These are phyloP conservation scores for Alternaria brassicae DNA, from an alignment of 2,329 filamentous ascomycete genomes.

Conservation along the genomic window DNA sequence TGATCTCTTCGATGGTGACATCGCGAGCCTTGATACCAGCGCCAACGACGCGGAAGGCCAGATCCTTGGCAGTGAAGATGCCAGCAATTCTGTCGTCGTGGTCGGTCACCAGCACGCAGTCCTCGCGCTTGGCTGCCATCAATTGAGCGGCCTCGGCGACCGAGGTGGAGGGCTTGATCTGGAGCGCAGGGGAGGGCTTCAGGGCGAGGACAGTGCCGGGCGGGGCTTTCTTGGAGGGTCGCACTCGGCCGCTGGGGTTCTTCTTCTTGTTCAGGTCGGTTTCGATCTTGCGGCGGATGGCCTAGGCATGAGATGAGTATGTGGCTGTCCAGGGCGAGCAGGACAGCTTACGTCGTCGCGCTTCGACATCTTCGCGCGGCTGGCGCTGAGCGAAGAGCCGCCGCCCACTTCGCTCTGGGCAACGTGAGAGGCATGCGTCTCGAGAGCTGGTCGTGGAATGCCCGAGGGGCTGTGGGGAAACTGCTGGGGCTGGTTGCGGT, in stretches of 20 bases:
- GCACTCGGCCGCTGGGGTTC: conserved; percentile 76
- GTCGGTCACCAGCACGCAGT: conserved; percentile 96
- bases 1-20: conserved; percentile 96
- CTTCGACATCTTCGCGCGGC: conserved; percentile 94
- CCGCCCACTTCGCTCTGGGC: conserved; percentile 64
- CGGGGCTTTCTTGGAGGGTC: conserved; percentile 89
- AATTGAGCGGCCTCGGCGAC: conserved; percentile 96
- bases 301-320: conserved; percentile 61
- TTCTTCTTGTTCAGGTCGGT: conserved; percentile 98
- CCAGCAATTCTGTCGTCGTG: conserved; percentile 97
- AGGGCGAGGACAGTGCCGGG: conserved; percentile 95
- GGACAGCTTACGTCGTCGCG: conserved; percentile 84
- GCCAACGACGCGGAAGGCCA: conserved; percentile 95
- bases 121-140: conserved; percentile 98
- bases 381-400: conserved; percentile 81
- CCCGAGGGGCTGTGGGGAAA: conserved; percentile 71
- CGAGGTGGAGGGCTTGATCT: conserved; percentile 94
- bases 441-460: conserved; percentile 76
- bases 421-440: conserved; percentile 56
- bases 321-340: conserved; percentile 8
- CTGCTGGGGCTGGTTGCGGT: conserved; percentile 60
- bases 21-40: conserved; percentile 86
- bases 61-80: conserved; percentile 98
- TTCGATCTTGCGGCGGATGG: conserved; percentile 96
- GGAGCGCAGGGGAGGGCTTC: conserved; percentile 92